Base-by-base conservation (phyloP, 768 basidiomycete species). In the Postia placenta region DNA sequence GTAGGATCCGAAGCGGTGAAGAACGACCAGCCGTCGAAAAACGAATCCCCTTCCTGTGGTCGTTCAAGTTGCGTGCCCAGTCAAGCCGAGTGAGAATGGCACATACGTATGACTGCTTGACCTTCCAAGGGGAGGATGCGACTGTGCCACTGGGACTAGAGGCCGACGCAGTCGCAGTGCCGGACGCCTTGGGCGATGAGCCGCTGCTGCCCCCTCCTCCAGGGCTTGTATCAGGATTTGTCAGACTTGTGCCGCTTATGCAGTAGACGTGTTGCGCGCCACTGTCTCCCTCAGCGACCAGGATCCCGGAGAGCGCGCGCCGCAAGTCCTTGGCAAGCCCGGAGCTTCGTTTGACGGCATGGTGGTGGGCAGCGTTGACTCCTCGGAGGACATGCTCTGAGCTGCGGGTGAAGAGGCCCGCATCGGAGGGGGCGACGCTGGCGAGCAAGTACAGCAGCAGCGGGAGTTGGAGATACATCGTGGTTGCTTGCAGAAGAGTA, bases 11-110 rank as follows among this genome's bases (percentile, higher is more conserved):
- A 57, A 24, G 52, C 64, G 4, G 73, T 78, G 60, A 71, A 83
- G 69, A 94, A 95, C 57, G 78, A 62, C 85, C 86, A 94, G 42
- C 82, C 85, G 60, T 88, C 70, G 53, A 93, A 95, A 72, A 96
- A 96, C 36, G 71, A 74, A 40, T 70, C 69, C 19, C 90, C 92
- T 45, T 74, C 65, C 81, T 83, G 58, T 28, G 45, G 35, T n/a
- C 38, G 40, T 25, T 38, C 28, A 25, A 1, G 7, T 27, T 44
- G 11, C 20, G n/a, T 2, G 7, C 5, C 9, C 20, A 12, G 23
- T 1, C 11, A 0, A 19, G 12, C 15, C 4, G 25, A n/a, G 35
- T 27, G 12, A 6, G 12, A 3, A n/a, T 14, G 6, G 24, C 11
- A 74, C 76, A 56, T 60, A 81, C 81, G 65, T 85, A 82, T 14